Conservation (phyloP, 345 rosid species). For the Ricinus communis region DNA sequence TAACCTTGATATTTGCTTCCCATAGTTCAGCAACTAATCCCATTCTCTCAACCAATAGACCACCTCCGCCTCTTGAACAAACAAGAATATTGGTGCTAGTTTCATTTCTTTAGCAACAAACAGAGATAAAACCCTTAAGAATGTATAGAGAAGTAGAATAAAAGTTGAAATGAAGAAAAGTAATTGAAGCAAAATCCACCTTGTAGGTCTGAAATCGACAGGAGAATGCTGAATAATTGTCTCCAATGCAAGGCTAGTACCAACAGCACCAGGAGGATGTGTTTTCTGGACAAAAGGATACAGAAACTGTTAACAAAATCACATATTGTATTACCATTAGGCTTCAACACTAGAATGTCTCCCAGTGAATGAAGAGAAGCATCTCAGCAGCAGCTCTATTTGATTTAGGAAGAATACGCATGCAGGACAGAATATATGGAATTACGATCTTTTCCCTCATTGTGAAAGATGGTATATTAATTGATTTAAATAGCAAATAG, state of each 20-base stretch:
- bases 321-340: neutral
- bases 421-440: neutral
- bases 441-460: neutral
- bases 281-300: conserved; percentile 50
- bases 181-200: conserved; percentile 41
- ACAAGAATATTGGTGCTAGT: conserved; percentile 61
- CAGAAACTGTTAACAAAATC: neutral
- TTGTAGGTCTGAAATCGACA: conserved; percentile 58
- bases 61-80: conserved; percentile 98
- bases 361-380: neutral
- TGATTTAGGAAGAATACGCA: neutral
- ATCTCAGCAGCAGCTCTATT: neutral
- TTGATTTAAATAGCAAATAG: neutral
- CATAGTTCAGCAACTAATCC: conserved; percentile 84
- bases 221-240: conserved; percentile 69
- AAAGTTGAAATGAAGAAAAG: neutral
- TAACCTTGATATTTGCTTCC: conserved; percentile 87
- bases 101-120: conserved; percentile 57
- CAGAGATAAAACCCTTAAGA: conserved; percentile 10
- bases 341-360: neutral
- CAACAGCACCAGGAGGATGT: conserved; percentile 88
- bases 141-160: conserved; percentile 9
- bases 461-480: neutral
- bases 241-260: conserved; percentile 83
- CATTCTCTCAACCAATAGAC: conserved; percentile 89